Evolutionary conservation across 2,329 filamentous ascomycete species (phyloP).

Genomic region (Intubia oerlemansii): DNA sequence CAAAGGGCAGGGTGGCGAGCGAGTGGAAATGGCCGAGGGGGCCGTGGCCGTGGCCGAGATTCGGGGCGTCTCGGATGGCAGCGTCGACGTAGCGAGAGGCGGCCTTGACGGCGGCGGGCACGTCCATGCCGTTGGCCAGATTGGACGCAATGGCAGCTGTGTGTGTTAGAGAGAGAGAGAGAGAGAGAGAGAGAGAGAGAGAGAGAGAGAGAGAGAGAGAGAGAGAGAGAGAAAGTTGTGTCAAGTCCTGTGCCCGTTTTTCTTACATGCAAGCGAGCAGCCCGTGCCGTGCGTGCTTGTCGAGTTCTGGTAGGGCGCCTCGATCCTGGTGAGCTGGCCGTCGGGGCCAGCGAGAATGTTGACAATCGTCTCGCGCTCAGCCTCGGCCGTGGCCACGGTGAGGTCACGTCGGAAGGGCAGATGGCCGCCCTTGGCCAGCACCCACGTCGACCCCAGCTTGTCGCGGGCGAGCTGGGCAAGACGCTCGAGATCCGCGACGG

Average conservation of each 20-base stretch:
- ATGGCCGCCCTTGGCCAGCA: slow-evolving; percentile 83
- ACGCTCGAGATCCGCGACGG: slow-evolving; percentile 42
- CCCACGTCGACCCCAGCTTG: slow-evolving; percentile 50
- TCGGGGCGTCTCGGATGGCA: slow-evolving; percentile 42
- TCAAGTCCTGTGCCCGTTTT: no score
- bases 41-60: slow-evolving; percentile 44
- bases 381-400: slow-evolving; percentile 31
- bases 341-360: slow-evolving; percentile 52
- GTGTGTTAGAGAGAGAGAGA: no score
- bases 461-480: slow-evolving; percentile 43
- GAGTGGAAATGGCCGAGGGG: slow-evolving; percentile 68
- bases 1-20: slow-evolving; percentile 42
- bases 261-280: slow-evolving; percentile 74
- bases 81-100: slow-evolving; percentile 52
- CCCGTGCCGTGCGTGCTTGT: slow-evolving; percentile 87
- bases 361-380: slow-evolving; percentile 45
- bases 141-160: slow-evolving; percentile 56
- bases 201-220: no score
- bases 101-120: slow-evolving; percentile 39
- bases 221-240: no score
- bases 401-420: slow-evolving; percentile 49
- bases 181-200: no score
- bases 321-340: slow-evolving; percentile 32
- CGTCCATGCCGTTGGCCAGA: slow-evolving; percentile 34
- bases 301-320: slow-evolving; percentile 49